Percentiles rank a stretch among this genome's conserved stretches.
These are phyloP conservation scores for Uromyces viciae-fabae DNA, from an alignment of 1,284 basidiomycete genomes.

Conservation along the genomic window DNA sequence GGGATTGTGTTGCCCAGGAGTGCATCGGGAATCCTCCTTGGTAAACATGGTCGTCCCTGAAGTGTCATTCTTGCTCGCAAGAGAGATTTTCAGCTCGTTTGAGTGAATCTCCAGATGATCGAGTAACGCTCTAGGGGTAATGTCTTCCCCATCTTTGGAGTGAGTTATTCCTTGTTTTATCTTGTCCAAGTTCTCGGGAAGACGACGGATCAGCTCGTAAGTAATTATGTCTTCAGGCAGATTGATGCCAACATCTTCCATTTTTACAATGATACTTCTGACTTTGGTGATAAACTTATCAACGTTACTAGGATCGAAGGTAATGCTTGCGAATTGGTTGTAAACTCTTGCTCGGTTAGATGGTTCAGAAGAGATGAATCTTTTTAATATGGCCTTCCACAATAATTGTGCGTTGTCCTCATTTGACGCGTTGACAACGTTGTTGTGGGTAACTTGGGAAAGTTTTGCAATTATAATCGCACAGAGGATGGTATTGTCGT, in stretches of 20 bases:
- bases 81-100: no score
- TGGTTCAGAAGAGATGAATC: no score
- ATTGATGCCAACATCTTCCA: background rate
- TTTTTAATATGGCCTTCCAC: no score
- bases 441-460: background rate
- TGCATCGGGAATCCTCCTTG: no score
- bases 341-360: no score
- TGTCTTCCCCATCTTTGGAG: background rate
- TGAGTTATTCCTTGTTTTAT: background rate
- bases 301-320: no score
- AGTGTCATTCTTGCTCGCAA: no score
- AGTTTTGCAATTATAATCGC: background rate
- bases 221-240: background rate
- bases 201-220: background rate
- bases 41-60: no score
- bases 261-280: background rate
- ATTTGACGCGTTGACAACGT: background rate
- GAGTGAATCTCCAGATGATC: no score
- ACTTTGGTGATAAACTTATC: background rate
- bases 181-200: background rate
- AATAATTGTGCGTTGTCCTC: no score
- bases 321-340: no score
- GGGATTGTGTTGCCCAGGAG: no score
- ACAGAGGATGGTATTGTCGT: background rate
- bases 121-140: background rate